Conservation (phyloP, 192 early-diverging fungal genomes). For the Backusella macrospora region DNA sequence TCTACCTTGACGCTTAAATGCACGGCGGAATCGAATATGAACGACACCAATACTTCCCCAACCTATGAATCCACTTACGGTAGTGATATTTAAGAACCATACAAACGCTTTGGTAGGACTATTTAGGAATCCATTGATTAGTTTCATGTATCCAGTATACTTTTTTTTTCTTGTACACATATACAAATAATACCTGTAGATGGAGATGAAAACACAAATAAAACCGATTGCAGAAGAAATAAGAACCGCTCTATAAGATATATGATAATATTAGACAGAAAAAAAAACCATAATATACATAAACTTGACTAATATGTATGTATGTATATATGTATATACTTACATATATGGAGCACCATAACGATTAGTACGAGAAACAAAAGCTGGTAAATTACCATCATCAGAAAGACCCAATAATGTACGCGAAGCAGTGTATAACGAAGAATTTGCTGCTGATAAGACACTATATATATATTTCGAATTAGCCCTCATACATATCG, state of each 20-base stretch:
- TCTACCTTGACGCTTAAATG: constrained; percentile 70
- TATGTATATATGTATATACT: neutral
- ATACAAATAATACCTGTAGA: constrained; percentile 31
- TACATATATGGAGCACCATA: constrained; percentile 55
- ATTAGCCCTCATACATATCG: neutral
- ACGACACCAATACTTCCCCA: constrained; percentile 79
- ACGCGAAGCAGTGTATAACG: constrained; percentile 78
- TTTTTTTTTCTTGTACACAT: neutral
- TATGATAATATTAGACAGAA: neutral
- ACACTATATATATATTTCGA: constrained; percentile 31
- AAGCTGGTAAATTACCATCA: constrained; percentile 69
- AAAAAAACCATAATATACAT: neutral
- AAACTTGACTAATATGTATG: no score
- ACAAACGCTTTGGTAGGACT: constrained; percentile 53
- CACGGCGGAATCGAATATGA: constrained; percentile 81
- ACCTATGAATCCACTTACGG: constrained; percentile 75
- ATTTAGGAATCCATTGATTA: neutral
- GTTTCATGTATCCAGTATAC: neutral
- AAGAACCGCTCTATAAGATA: constrained; percentile 44
- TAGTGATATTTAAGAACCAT: constrained; percentile 61
- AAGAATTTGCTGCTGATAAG: constrained; percentile 75
- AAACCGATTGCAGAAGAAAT: constrained; percentile 57
- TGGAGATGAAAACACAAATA: constrained; percentile 54
- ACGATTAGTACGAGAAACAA: constrained; percentile 57
- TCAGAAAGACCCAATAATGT: constrained; percentile 75